Conservation (phyloP, 2,329 filamentous ascomycete species). For the Rutstroemia sp. region DNA sequence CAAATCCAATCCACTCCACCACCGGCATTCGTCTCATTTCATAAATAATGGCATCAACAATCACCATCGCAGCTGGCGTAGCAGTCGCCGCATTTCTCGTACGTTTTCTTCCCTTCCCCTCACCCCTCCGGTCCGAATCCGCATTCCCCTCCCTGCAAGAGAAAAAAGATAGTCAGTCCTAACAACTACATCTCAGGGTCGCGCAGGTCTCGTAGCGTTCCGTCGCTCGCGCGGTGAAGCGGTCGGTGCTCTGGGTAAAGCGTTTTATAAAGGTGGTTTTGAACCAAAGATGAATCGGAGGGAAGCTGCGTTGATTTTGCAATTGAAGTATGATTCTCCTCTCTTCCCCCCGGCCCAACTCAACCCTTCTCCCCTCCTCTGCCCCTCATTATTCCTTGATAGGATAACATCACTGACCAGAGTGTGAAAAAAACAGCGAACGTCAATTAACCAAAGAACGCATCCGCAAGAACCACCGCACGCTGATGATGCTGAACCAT, state of each 20-base stretch:
- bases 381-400: background rate
- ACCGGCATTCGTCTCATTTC: background rate
- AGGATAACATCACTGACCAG: background rate
- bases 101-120: constrained; percentile 22
- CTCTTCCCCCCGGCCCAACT: no score
- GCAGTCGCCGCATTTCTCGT: constrained; percentile 61
- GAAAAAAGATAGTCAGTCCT: background rate
- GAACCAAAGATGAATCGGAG: constrained; percentile 88
- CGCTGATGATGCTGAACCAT: constrained; percentile 95
- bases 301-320: constrained; percentile 85
- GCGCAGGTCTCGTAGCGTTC: constrained; percentile 84
- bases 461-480: constrained; percentile 89
- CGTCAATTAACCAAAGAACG: constrained; percentile 84
- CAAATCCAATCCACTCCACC: background rate
- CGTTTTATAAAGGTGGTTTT: constrained; percentile 98
- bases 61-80: constrained; percentile 52
- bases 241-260: constrained; percentile 73
- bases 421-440: constrained; percentile 53
- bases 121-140: constrained; percentile 12
- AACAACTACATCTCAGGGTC: constrained; percentile 51
- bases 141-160: background rate
- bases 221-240: constrained; percentile 69
- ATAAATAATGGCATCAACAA: constrained; percentile 46
- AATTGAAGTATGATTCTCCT: constrained; percentile 85
- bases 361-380: no score